A percentile compares a stretch with the other conserved stretches of the same genome.
phyloP scores from a whole-genome alignment of 176 grass and related monocot genomes.

The Carex littledalei region DNA sequence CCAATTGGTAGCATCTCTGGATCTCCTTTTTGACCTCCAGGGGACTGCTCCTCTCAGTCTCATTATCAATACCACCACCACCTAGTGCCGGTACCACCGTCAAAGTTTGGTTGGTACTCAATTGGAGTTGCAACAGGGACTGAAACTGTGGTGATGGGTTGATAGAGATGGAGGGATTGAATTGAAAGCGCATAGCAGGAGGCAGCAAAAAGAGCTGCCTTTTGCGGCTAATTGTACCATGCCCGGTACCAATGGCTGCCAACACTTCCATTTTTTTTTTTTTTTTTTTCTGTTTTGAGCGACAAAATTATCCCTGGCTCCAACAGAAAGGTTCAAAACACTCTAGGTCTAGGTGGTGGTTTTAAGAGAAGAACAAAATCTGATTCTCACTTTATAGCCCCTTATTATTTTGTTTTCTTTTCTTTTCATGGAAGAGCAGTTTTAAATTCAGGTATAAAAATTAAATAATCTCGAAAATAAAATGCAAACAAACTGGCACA shows the following conservation, averaged over 20 bases:
- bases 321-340: not conserved
- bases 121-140: not conserved
- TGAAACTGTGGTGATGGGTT: not conserved
- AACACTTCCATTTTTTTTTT: not conserved
- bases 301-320: not conserved
- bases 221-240: not conserved
- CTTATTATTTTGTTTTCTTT: not conserved
- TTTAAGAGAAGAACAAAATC: not conserved
- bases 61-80: not conserved
- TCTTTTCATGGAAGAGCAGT: not conserved
- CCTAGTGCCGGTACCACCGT: not conserved
- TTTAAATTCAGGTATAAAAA: not conserved
- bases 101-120: not conserved
- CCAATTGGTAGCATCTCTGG: constrained; percentile 61
- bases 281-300: too few relatives aligned
- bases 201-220: not conserved
- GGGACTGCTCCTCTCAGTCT: constrained; percentile 37
- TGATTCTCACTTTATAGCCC: not conserved
- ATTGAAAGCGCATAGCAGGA: not conserved
- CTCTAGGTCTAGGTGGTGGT: too few relatives aligned
- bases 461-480: not conserved
- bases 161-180: not conserved
- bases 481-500: not conserved
- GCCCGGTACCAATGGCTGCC: not conserved
- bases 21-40: constrained; percentile 78